Conservation (phyloP, 805 yeast species). For the Yarrowia sp. region DNA sequence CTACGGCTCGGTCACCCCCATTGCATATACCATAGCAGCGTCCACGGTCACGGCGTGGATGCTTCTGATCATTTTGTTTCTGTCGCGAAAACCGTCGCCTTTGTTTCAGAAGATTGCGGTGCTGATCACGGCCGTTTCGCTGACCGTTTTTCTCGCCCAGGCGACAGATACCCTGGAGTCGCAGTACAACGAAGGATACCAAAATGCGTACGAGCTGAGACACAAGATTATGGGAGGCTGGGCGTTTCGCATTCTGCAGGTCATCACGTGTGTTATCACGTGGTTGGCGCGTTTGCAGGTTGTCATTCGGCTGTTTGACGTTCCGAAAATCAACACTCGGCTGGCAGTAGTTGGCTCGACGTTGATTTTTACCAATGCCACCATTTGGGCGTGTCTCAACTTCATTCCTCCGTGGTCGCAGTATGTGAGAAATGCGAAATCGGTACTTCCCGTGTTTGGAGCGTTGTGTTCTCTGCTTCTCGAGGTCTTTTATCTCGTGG, state of each 20-base stretch:
- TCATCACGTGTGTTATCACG: conserved; percentile 45
- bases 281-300: conserved; percentile 58
- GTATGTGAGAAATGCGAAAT: conserved; percentile 29
- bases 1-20: conserved; percentile 37
- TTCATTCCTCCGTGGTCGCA: conserved; percentile 28
- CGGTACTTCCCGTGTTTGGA: conserved; percentile 37
- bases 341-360: conserved; percentile 38
- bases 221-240: conserved; percentile 41
- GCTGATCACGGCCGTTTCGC: conserved; percentile 51
- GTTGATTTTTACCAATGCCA: conserved; percentile 36
- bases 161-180: conserved; percentile 46
- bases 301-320: conserved; percentile 40
- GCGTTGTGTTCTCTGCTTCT: conserved; percentile 30
- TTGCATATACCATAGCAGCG: conserved; percentile 37
- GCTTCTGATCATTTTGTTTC: conserved; percentile 53
- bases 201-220: conserved; percentile 49
- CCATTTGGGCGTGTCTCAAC: conserved; percentile 32
- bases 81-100: conserved; percentile 59
- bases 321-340: conserved; percentile 37
- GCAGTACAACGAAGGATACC: conserved; percentile 53
- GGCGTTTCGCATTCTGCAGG: conserved; percentile 42
- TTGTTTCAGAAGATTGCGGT: conserved; percentile 55
- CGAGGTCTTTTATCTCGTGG: conserved; percentile 37
- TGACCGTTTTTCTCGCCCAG: conserved; percentile 50
- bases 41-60: conserved; percentile 58